Base-by-base conservation (phyloP, 2,329 filamentous ascomycete species). In the Geosmithia putterillii region DNA sequence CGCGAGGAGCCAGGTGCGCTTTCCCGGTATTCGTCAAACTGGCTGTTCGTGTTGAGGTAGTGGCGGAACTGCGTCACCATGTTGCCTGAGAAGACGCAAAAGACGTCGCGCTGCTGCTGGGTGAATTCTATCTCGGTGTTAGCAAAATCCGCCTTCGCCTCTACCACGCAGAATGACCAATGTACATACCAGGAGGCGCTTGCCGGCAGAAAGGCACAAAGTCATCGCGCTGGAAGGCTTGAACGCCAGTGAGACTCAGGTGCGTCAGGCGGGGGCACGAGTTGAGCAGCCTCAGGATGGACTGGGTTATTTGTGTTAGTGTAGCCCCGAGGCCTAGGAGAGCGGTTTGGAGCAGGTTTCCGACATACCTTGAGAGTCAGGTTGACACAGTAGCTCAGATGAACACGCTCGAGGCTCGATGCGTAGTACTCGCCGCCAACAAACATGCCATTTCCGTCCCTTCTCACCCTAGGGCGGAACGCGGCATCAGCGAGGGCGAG, bases 81-180 rank as follows among this genome's bases (percentile, higher is more conserved):
- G 21, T 77, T 74, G 6, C 92, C 90, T 2, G 89, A 95, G 61
- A 98, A 98, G 43, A 98, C 92, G 57, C 92, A 98, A 59, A 98
- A 98, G 7, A 96, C 87, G 42, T 90, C 83, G 48, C 92, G 80
- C 60, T 98, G 92, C 57, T 95, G 88, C 40, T 90, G 84, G 17
- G 89, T 96, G 59, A 98, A 98, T 62, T 96, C 92, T 80, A 44
- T 3, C 8, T n/a, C 7, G 6, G 10, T 19, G 47, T 65, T 44
- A 65, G 57, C 41, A 45, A 36, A 3, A 18, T 43, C 10, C 17
- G 19, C 23, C 44, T 4, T 8, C 14, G 37, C 32, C 28, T 32
- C 28, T 32, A 14, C 10, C 15, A 12, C 10, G 10, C 10, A 12
- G 4, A 32, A 35, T 17, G n/a, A 23, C 15, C 17, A 47, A 12